Base-by-base conservation (phyloP, 2,329 filamentous ascomycete species). In the Sporothrix mexicana region DNA sequence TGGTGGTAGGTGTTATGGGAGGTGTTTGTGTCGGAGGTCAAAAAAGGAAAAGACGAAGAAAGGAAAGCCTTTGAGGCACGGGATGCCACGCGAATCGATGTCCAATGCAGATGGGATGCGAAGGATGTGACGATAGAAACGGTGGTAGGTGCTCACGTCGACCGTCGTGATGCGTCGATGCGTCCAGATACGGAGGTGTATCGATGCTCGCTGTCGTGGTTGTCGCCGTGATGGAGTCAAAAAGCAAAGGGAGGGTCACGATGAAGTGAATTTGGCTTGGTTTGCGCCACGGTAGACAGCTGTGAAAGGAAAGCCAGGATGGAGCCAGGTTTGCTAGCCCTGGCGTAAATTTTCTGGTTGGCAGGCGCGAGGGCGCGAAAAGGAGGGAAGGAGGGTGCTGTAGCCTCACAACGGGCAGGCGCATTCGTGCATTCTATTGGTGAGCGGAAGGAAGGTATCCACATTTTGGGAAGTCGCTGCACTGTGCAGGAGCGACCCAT, bases 1-100 rank as follows among this genome's bases (percentile, higher is more conserved):
- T 88, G 80, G 47, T 30, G 51, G 55, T 43, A 17, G 8, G 36
- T 20, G 12, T 23, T 36, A 15, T 12, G 12, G 30, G 57, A 17
- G 57, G 47, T 30, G 41, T n/a, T 20, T 59, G 64, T 59, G 43
- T 41, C 36, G 47, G 8, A n/a, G 30, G 13, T 13, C 13, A 25
- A 25, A 64, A 20, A 43, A 57, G 45, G 45, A 47, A 47, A 47
- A 12, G 51, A 17, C 47, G n/a, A 64, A 45, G 25, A 43, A 45
- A 62, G 59, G 61, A 66, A 45, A 15, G 41, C 61, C 61, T 47
- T 43, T 8, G 23, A 45, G 36, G 61, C 61, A 64, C 61, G 61
- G 36, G 55, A n/a, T 59, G n/a, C 20, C 41, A 25, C 61, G 20
- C 61, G 41, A 47, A 66, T 66, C 61, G 20, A 25, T 66, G 36